Evolutionary conservation across 176 grass and related monocot genomes (phyloP).

Genomic region (Rhynchospora tenuis): DNA sequence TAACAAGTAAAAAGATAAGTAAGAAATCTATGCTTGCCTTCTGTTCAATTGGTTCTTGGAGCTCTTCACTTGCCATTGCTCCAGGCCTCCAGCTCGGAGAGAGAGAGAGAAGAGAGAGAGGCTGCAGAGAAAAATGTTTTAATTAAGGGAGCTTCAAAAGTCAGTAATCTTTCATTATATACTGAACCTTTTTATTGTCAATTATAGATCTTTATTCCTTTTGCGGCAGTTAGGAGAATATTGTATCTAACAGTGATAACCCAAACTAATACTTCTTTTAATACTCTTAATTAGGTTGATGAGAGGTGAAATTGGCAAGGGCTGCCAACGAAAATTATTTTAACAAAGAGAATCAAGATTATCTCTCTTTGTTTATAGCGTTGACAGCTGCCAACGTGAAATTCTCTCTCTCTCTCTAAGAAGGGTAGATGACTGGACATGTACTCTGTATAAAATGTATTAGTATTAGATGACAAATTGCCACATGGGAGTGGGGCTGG

Average conservation of each 20-base stretch:
- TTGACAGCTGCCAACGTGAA: too few species aligned
- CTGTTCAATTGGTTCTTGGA: constrained; percentile 18
- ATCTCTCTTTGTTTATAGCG: not conserved
- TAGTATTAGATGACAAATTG: constrained; percentile 23
- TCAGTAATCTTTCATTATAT: constrained; percentile 19
- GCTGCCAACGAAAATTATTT: not conserved
- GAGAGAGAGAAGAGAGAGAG: constrained; percentile 1
- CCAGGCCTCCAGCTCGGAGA: constrained; percentile 23
- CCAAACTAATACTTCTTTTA: constrained; percentile 1
- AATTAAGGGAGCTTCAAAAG: constrained; percentile 21
- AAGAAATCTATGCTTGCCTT: constrained; percentile 6
- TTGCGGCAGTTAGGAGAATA: constrained; percentile 9
- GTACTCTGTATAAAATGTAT: not conserved
- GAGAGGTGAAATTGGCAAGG: constrained; percentile 1
- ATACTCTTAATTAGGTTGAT: constrained; percentile 24
- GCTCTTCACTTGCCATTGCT: constrained; percentile 25
- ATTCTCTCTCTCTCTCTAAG: not conserved
- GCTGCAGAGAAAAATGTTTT: not conserved
- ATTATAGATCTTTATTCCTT: not conserved
- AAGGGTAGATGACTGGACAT: constrained; percentile 22
- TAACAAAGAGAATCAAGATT: not conserved
- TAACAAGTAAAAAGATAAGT: not conserved
- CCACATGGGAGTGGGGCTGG: constrained; percentile 19
- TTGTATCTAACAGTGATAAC: not conserved
- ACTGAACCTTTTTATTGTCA: not conserved